A percentile compares a stretch with the other conserved stretches of the same genome.
Evolutionary conservation across 2,329 filamentous ascomycete species (phyloP).

Genomic region (Fusarium ambrosium): DNA sequence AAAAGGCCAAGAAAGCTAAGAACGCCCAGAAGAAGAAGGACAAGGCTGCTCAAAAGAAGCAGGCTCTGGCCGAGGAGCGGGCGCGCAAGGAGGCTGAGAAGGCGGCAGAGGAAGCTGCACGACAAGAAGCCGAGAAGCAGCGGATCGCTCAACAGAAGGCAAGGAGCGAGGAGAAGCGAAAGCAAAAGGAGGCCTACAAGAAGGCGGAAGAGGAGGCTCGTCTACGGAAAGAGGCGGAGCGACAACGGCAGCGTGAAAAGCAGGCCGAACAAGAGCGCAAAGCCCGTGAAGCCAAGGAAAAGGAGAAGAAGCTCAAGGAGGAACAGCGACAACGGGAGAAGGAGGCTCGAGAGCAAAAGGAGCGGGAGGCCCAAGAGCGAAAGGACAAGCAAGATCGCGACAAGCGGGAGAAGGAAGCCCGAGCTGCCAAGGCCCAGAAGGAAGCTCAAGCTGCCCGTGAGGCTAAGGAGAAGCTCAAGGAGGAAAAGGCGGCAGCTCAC

Average conservation of each 20-base stretch:
- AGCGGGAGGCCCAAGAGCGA: slow-evolving; percentile 77
- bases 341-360: slow-evolving; percentile 78
- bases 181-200: slow-evolving; percentile 90
- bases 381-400: slow-evolving; percentile 72
- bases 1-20: slow-evolving; percentile 92
- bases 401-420: slow-evolving; percentile 72
- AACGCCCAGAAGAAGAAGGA: slow-evolving; percentile 97
- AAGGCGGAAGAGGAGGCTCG: slow-evolving; percentile 93
- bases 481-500: slow-evolving; percentile 62
- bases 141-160: slow-evolving; percentile 83
- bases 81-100: slow-evolving; percentile 89
- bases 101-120: slow-evolving; percentile 85
- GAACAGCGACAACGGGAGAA: slow-evolving; percentile 85
- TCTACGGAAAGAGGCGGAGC: slow-evolving; percentile 86
- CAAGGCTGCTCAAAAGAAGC: slow-evolving; percentile 90
- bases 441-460: slow-evolving; percentile 66
- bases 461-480: slow-evolving; percentile 75
- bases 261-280: slow-evolving; percentile 90
- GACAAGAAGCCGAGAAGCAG: slow-evolving; percentile 81
- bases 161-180: slow-evolving; percentile 90
- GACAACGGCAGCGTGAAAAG: slow-evolving; percentile 83
- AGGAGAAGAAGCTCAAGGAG: slow-evolving; percentile 87
- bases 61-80: slow-evolving; percentile 90
- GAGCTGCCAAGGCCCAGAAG: slow-evolving; percentile 69
- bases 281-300: slow-evolving; percentile 69